Percentiles rank a stretch among this genome's conserved stretches.
Conservation (phyloP, 2,329 filamentous ascomycete genomes). For the Kalaharituber pfeilii region DNA sequence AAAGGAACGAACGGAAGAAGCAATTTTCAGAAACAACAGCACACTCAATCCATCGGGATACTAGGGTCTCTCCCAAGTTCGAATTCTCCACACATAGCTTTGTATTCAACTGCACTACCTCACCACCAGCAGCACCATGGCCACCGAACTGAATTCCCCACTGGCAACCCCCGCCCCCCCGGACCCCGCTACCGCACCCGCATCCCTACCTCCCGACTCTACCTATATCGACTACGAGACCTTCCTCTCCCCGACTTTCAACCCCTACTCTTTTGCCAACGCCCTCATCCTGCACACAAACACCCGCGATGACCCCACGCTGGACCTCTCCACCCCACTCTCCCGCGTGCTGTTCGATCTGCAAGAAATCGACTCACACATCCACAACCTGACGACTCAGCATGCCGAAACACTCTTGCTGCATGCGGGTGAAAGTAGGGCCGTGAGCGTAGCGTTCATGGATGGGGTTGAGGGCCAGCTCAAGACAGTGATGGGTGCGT, state of each 20-base stretch:
- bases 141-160: no score
- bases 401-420: conserved; percentile 64
- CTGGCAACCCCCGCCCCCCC: no score
- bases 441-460: conserved; percentile 54
- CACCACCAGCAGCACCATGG: no score
- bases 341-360: conserved; percentile 90
- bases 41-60: no score
- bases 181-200: no score
- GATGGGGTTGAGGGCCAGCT: conserved; percentile 65
- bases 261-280: conserved; percentile 68
- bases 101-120: no score
- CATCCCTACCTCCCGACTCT: background rate
- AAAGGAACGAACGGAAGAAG: no score
- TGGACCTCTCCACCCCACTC: conserved; percentile 86
- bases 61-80: no score
- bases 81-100: no score
- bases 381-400: conserved; percentile 72
- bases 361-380: conserved; percentile 91
- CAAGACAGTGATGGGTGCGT: conserved; percentile 62
- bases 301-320: conserved; percentile 70
- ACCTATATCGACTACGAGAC: conserved; percentile 90
- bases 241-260: conserved; percentile 71
- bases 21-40: no score
- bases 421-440: conserved; percentile 57
- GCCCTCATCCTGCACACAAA: conserved; percentile 76